Base-by-base conservation (phyloP, 2,329 filamentous ascomycete species). In the Amylocarpus encephaloides region DNA sequence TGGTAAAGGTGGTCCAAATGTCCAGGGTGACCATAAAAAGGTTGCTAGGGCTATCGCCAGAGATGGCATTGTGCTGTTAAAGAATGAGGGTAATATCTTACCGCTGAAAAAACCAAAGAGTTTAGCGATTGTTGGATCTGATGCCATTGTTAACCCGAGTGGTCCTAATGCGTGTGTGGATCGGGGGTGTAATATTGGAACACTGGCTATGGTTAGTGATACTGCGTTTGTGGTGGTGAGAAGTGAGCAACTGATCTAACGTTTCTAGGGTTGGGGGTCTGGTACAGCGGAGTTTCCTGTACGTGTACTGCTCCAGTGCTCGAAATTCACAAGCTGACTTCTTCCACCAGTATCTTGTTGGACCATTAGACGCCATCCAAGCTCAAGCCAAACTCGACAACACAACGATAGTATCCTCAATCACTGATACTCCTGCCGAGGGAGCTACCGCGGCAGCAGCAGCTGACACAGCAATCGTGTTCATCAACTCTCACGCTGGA, bases 401-500 rank as follows among this genome's bases (percentile, higher is more conserved):
- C 11, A 68, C 71, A 60, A 65, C 71, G 2, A 69, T 86, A 6
- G 73, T 73, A 36, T 70, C 81, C 38, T 78, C 75, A 26, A 73
- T 77, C 46, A 77, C 73, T 1, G 79, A 86, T 59, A 76, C 48
- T 3, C 43, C 56, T 32, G 55, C 53, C 3, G 44, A 54, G 1
- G 62, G 59, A 4, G 62, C 59, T 10, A 35, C 55, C 5, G 62
- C 53, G 9, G 62, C 62, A 7, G 49, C 49, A 10, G 48, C 59
- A n/a, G 62, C 66, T 5, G 77, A 89, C 55, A 74, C 87, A 11
- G 93, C 88, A 50, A 68, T 85, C 3, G 79, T 85, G 1, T 79
- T 86, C 58, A 77, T 80, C 56, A 86, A 85, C 62, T 76, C 74
- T 6, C 86, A 86, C 66, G 78, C 84, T 1, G 84, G 85, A 1